Conservation (phyloP, 108 stramenopile species). For the Pseudonitzschia delicatissima region DNA sequence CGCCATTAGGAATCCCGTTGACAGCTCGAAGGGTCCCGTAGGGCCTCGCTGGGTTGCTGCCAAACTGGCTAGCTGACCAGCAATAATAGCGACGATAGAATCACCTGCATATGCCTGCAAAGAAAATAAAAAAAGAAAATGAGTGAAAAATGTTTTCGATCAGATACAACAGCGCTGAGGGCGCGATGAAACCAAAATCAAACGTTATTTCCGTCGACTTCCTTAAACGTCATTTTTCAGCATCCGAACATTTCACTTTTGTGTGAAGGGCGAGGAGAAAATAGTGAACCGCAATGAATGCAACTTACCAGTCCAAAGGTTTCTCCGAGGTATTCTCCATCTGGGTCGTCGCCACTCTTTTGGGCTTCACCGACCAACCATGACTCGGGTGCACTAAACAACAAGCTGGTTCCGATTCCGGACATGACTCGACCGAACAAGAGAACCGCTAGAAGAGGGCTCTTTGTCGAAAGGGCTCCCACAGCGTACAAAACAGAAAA, state of each 20-base stretch:
- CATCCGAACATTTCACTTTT: background rate
- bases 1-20: constrained; percentile 79
- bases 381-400: constrained; percentile 90
- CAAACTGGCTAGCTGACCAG: constrained; percentile 86
- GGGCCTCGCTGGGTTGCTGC: constrained; percentile 84
- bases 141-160: background rate
- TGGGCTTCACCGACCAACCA: constrained; percentile 94
- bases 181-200: no score
- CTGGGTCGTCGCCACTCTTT: constrained; percentile 57
- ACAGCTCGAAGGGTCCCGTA: constrained; percentile 96
- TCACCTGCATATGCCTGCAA: constrained; percentile 87
- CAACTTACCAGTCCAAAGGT: constrained; percentile 88
- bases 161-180: no score
- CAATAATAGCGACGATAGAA: constrained; percentile 92
- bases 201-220: background rate
- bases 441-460: constrained; percentile 62
- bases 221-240: background rate
- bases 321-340: constrained; percentile 71
- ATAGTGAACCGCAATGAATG: background rate
- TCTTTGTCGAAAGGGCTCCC: constrained; percentile 80
- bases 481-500: constrained; percentile 78
- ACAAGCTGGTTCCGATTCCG: constrained; percentile 88
- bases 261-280: no score
- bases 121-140: background rate
- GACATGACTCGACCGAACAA: constrained; percentile 84